Conservation (phyloP, 257 asterid genomes). For the Solanum medicagineum region DNA sequence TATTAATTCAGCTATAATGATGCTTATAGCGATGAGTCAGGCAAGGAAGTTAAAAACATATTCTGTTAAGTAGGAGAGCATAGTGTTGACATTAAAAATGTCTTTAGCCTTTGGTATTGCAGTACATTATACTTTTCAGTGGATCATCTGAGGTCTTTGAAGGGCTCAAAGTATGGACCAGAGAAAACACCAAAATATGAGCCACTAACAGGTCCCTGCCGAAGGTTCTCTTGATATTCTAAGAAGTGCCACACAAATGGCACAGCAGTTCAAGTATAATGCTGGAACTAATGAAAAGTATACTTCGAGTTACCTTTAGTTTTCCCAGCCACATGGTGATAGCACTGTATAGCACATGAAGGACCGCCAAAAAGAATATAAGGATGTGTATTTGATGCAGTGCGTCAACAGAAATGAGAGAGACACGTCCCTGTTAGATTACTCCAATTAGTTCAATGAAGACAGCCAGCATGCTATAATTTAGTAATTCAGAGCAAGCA, state of each 20-base stretch:
- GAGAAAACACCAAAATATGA: neutral
- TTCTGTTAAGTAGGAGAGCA: neutral
- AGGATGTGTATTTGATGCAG: conserved; percentile 93
- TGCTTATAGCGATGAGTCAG: neutral
- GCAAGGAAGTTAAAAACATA: neutral
- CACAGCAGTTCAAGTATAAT: neutral
- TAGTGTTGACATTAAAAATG: neutral
- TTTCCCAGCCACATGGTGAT: conserved; percentile 84
- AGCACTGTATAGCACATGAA: conserved; percentile 80
- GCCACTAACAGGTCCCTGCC: neutral
- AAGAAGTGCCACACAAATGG: neutral
- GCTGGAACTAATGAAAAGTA: neutral
- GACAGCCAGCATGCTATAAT: neutral
- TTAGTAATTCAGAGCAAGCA: neutral
- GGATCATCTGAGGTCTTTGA: neutral
- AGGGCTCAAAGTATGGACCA: neutral
- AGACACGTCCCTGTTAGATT: conserved; percentile 35
- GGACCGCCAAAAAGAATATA: conserved; percentile 80
- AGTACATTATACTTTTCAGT: neutral
- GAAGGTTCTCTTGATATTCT: neutral
- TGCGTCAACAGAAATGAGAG: conserved; percentile 60
- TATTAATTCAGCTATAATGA: neutral
- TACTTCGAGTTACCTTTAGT: conserved; percentile 47
- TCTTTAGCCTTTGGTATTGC: neutral
- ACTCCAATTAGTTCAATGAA: neutral